Base-by-base conservation (phyloP, 805 yeast species). In the Pichia paraexigua region DNA sequence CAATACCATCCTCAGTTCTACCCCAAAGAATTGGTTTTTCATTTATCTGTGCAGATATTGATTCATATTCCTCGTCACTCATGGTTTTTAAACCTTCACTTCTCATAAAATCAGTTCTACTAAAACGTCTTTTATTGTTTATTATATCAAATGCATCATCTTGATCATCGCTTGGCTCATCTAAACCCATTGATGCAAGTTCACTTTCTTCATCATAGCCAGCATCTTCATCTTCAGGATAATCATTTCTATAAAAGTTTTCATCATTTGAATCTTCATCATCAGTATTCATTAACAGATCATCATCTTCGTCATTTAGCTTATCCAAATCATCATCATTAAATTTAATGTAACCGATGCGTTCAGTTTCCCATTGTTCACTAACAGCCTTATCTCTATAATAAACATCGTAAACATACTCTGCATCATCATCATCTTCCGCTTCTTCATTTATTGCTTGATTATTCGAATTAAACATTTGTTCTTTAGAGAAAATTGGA, bases 331-430 rank as follows among this genome's bases (percentile, higher is more conserved):
- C 78, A 35, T 80, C 86, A 42, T 82, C 87, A 56, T 74, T 76
- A 57, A 77, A 77, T 46, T 71, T 68, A 46, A 79, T 75, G 53
- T 78, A 70, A 58, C 87, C 85, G 46, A 79, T 75, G 25, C 64
- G 62, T 27, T 60, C 67, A 47, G 55, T 64, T 54, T 62, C 71
- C 66, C 64, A 65, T 52, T 54, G 77, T 57, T 61, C 72, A 63
- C 50, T 76, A 69, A 63, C 75, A 51, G 77, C 80, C 64, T 70
- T 72, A 53, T 82, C 85, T 47, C 85, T 71, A 70, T 83, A 75
- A 67, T 92, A 92, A 12, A 92, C 90, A 67, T 92, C 99, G 62
- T 89, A 92, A 20, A 92, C 98, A 59, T 88, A 92, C 43, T 87
- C 96, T n/a, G 49, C 50, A 22, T 60, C 60, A n/a, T 51, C 50